These are phyloP conservation scores for Talaromyces borbonicus DNA, from an alignment of 495 filamentous ascomycete genomes.

Conservation along the genomic window DNA sequence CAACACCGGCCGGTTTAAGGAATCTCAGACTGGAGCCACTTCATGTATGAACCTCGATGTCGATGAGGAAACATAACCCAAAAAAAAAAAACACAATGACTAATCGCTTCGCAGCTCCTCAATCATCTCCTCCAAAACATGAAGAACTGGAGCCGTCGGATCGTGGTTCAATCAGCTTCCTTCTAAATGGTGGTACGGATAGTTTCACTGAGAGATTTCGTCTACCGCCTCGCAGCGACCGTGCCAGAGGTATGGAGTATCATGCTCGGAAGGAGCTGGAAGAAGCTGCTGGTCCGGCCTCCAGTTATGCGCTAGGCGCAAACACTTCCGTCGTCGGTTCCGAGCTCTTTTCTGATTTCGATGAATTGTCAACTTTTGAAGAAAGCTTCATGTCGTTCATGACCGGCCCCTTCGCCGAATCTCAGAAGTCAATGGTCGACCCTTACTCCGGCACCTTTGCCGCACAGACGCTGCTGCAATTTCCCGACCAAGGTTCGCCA, in stretches of 20 bases:
- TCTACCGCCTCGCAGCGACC: conserved; percentile 33
- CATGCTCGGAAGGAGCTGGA: conserved; percentile 21
- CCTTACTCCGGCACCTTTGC: conserved; percentile 12
- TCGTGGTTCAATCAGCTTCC: conserved; percentile 38
- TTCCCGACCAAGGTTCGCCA: conserved; percentile 14
- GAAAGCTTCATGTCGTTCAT: conserved; percentile 35
- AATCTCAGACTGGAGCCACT: neutral
- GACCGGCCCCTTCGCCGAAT: conserved; percentile 29
- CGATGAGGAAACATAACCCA: conserved; percentile 9
- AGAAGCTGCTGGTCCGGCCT: conserved; percentile 12
- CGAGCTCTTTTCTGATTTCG: conserved; percentile 16
- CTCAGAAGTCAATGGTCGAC: conserved; percentile 17
- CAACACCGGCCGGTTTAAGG: conserved; percentile 19
- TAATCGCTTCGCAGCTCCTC: conserved; percentile 12
- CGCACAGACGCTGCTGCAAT: conserved; percentile 11
- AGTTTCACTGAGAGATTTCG: conserved; percentile 36
- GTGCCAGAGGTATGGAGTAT: conserved; percentile 23
- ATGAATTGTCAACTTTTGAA: conserved; percentile 25
- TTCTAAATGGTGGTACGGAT: conserved; percentile 37
- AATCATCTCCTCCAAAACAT: conserved; percentile 12
- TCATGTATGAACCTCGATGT: conserved; percentile 5
- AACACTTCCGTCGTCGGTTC: conserved; percentile 13
- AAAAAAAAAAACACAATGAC: conserved; percentile 12
- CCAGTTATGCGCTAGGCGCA: conserved; percentile 14
- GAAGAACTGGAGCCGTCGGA: conserved; percentile 26